phyloP scores from a whole-genome alignment of 1,284 basidiomycete genomes.

The Rhodotorula glutinis region DNA sequence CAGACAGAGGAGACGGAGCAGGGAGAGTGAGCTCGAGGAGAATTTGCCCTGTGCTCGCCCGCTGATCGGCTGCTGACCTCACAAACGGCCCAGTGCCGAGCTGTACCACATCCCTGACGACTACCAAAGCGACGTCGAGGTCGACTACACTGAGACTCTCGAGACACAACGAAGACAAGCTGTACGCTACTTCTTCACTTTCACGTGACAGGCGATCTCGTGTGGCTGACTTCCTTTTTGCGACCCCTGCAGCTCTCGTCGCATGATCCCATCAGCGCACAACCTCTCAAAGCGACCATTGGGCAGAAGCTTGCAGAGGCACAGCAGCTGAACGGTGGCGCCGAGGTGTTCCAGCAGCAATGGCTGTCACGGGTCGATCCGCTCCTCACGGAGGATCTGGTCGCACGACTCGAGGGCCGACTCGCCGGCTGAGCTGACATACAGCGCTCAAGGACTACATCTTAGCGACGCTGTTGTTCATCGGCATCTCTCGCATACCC shows the following conservation, averaged over 20 bases:
- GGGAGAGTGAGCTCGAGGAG: slow-evolving; percentile 35
- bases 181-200: slow-evolving; percentile 13
- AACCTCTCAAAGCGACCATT: slow-evolving; percentile 32
- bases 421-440: slow-evolving; percentile 19
- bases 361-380: slow-evolving; percentile 36
- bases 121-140: slow-evolving; percentile 35
- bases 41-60: too few species aligned
- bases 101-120: slow-evolving; percentile 39
- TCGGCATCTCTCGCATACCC: background rate
- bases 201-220: background rate
- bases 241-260: slow-evolving; percentile 25
- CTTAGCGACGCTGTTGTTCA: too few species aligned
- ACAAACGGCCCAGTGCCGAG: slow-evolving; percentile 31
- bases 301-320: slow-evolving; percentile 28
- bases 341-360: slow-evolving; percentile 28
- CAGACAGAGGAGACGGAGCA: slow-evolving; percentile 40
- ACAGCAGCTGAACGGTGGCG: slow-evolving; percentile 36
- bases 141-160: slow-evolving; percentile 36
- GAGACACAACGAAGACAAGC: slow-evolving; percentile 30
- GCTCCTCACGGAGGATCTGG: slow-evolving; percentile 37
- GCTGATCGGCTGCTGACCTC: background rate
- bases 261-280: slow-evolving; percentile 36
- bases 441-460: too few species aligned
- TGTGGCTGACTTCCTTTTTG: background rate
- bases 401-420: slow-evolving; percentile 25